A percentile compares a stretch with the other conserved stretches of the same genome.
Evolutionary conservation across 208 protist species (phyloP).

Genomic region (Giardia muris): DNA sequence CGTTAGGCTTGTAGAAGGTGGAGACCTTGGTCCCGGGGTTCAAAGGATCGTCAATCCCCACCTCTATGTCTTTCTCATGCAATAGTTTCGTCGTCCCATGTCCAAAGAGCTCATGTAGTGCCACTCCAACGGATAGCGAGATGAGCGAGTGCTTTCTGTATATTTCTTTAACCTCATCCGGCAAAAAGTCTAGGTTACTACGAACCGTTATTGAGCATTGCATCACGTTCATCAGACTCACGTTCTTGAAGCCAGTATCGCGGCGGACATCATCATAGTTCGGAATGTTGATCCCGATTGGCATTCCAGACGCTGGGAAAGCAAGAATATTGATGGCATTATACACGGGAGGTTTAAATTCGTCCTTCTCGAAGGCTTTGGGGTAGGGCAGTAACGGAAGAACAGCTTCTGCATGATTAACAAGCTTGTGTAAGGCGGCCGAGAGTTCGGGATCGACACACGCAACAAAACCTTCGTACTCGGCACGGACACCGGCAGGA

Average conservation of each 20-base stretch:
- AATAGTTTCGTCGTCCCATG: slow-evolving; percentile 38
- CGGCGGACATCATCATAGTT: slow-evolving; percentile 46
- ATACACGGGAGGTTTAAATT: slow-evolving; percentile 40
- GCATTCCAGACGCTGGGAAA: slow-evolving; percentile 38
- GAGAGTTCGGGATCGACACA: slow-evolving; percentile 32
- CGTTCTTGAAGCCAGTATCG: slow-evolving; percentile 44
- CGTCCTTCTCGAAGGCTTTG: slow-evolving; percentile 31
- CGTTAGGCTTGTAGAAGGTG: slow-evolving; percentile 30
- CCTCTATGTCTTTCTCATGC: slow-evolving; percentile 22
- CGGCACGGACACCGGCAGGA: slow-evolving; percentile 37
- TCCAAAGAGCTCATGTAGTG: slow-evolving; percentile 43
- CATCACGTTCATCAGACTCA: slow-evolving; percentile 40
- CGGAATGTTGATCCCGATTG: slow-evolving; percentile 47
- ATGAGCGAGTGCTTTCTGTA: background rate
- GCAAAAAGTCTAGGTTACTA: background rate
- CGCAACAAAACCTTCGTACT: slow-evolving; percentile 43
- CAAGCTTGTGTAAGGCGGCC: slow-evolving; percentile 23
- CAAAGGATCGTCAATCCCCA: background rate
- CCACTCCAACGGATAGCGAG: slow-evolving; percentile 24
- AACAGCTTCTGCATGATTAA: slow-evolving; percentile 19
- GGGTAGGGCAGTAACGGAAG: slow-evolving; percentile 34
- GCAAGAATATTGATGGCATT: slow-evolving; percentile 41
- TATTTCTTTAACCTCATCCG: background rate
- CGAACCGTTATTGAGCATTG: background rate
- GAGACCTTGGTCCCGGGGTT: background rate